Base-by-base conservation (phyloP, 2,329 filamentous ascomycete species). In the Acarospora socialis region DNA sequence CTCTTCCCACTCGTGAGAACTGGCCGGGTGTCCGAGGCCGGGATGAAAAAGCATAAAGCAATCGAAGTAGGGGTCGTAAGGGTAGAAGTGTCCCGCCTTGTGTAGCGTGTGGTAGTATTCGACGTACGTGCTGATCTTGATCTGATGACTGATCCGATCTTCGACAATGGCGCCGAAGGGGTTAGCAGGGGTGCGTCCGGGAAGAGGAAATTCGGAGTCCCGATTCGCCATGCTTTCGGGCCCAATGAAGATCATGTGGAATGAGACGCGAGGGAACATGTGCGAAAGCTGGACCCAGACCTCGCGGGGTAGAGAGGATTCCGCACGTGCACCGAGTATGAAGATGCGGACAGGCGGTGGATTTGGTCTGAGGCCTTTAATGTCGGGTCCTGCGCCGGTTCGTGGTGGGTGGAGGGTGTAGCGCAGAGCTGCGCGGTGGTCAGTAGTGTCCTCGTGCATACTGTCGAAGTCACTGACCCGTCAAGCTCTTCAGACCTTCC, bases 21-120 rank as follows among this genome's bases (percentile, higher is more conserved):
- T 87, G 9, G 86, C 83, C 1, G 92, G 86, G 54, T 98, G 90
- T 8, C 90, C 92, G 12, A 98, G 69, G 6, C 92, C 92, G 0
- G 92, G 92, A 50, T 98, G 92, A 66, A 95, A 98, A 31, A 94
- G 70, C 48, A 98, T 76, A 51, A 98, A 93, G 56, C 81, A 90
- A 63, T 98, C 90, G 55, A 98, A 93, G 61, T 98, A 98, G 1
- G 90, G 90, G 52, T 98, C 90, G 52, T 92, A 94, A 0, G 92
- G 90, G 36, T 81, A 74, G 60, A 95, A 98, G 51, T 86, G 71
- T 28, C 83, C 79, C 0, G 87, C 81, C 52, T 84, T 74, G 60
- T 98, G 87, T 45, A 98, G 72, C 2, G 82, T 95, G 57, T 98
- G 87, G 62, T 92, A 98, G 61, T 98, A 94, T 46, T 98, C 90